Conservation (phyloP, 139 green algal genomes). For the Haematococcus lacustris region DNA sequence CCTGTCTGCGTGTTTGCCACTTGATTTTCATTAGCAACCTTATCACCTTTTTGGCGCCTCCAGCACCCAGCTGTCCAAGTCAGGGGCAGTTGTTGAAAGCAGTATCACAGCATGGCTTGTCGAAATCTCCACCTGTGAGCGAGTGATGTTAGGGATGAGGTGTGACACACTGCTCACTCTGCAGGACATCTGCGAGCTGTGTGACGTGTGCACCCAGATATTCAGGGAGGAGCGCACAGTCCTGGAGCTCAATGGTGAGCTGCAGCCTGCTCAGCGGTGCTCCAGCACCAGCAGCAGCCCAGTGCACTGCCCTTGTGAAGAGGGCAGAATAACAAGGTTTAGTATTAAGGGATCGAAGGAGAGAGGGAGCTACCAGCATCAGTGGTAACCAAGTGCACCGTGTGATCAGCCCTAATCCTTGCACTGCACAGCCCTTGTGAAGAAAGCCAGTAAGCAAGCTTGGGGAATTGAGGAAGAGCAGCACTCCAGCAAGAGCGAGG, state of each 20-base stretch:
- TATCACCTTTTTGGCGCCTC: background rate
- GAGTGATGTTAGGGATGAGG: background rate
- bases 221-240: slow-evolving; percentile 83
- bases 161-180: background rate
- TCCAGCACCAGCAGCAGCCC: no score
- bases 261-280: no score
- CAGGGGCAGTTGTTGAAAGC: background rate
- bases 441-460: no score
- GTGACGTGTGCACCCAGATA: slow-evolving; percentile 78
- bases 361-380: no score
- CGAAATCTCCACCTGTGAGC: background rate
- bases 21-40: background rate
- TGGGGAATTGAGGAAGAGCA: no score
- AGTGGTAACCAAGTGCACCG: no score
- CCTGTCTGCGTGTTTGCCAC: background rate
- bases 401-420: no score
- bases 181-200: slow-evolving; percentile 87
- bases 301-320: no score
- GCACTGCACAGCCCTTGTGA: no score
- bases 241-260: slow-evolving; percentile 72
- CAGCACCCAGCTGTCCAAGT: background rate
- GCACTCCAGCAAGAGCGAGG: no score
- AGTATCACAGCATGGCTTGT: background rate
- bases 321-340: no score
- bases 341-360: no score